Conservation (phyloP, 2,329 filamentous ascomycete species). For the Aureobasidium uvarum region DNA sequence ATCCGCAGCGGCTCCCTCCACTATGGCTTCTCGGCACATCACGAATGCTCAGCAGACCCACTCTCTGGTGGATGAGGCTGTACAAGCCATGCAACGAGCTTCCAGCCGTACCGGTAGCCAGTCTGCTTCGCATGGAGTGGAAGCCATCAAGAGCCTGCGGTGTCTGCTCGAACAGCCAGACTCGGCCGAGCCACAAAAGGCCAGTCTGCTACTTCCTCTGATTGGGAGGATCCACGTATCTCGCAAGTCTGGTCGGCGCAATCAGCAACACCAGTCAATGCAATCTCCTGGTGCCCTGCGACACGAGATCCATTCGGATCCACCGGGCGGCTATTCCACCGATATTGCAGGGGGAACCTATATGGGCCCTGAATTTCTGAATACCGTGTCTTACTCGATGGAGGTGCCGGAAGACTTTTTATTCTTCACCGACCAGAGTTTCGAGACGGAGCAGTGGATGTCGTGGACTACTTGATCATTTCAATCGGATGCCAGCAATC, state of each 20-base stretch:
- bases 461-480: constrained; percentile 1
- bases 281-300: neutral
- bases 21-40: neutral
- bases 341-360: neutral
- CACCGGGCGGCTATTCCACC: neutral
- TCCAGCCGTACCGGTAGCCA: neutral
- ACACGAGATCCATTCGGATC: neutral
- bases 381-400: constrained; percentile 11
- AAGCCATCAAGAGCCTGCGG: neutral
- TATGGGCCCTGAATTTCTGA: neutral
- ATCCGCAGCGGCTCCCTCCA: neutral
- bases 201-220: constrained; percentile 12
- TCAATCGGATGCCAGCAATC: neutral
- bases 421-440: constrained; percentile 1
- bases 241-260: neutral
- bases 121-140: constrained; percentile 8
- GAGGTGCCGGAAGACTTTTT: constrained; percentile 15
- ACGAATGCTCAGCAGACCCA: constrained; percentile 2
- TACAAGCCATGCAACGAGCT: constrained; percentile 2
- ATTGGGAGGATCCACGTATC: constrained; percentile 12
- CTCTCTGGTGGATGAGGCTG: neutral
- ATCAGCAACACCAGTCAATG: neutral
- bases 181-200: neutral
- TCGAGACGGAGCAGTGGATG: constrained; percentile 10
- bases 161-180: neutral